Conservation (phyloP, 257 asterid species). For the Ballota nigra region DNA sequence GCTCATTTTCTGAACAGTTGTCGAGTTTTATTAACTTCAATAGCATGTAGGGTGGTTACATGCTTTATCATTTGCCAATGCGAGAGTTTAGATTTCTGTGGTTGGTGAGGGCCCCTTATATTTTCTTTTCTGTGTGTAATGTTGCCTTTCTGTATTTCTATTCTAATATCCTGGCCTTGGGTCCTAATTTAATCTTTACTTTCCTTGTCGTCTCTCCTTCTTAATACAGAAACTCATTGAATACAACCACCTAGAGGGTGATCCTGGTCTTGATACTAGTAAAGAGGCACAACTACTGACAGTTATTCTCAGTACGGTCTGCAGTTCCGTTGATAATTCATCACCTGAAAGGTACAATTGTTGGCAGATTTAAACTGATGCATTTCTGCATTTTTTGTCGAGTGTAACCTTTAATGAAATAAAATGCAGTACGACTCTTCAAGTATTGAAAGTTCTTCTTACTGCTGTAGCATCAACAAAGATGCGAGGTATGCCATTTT, state of each 20-base stretch:
- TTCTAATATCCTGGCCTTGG: constrained; percentile 14
- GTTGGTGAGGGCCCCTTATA: constrained; percentile 8
- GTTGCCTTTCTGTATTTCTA: constrained; percentile 6
- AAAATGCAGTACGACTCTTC: constrained; percentile 89
- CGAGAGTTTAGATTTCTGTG: constrained; percentile 12
- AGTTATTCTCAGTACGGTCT: constrained; percentile 81
- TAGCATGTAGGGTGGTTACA: constrained; percentile 2
- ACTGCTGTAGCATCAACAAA: constrained; percentile 90
- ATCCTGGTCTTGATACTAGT: constrained; percentile 92
- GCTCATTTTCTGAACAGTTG: constrained; percentile 22
- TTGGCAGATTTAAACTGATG: constrained; percentile 20
- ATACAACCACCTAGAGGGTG: constrained; percentile 95
- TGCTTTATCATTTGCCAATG: constrained; percentile 16
- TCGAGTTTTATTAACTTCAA: constrained; percentile 20
- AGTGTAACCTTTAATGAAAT: constrained; percentile 29
- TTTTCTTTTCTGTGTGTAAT: background rate
- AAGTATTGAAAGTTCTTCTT: constrained; percentile 94
- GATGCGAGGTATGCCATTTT: constrained; percentile 72
- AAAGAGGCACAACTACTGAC: constrained; percentile 68
- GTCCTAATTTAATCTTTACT: constrained; percentile 13
- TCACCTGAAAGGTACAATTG: constrained; percentile 86
- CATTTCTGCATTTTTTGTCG: constrained; percentile 11
- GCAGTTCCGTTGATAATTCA: constrained; percentile 88
- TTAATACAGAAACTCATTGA: constrained; percentile 88
- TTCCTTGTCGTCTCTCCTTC: constrained; percentile 16